These are phyloP conservation scores for Hyphopichia wangnamkhiaoensis DNA, from an alignment of 1,139 yeast genomes.

Conservation along the genomic window DNA sequence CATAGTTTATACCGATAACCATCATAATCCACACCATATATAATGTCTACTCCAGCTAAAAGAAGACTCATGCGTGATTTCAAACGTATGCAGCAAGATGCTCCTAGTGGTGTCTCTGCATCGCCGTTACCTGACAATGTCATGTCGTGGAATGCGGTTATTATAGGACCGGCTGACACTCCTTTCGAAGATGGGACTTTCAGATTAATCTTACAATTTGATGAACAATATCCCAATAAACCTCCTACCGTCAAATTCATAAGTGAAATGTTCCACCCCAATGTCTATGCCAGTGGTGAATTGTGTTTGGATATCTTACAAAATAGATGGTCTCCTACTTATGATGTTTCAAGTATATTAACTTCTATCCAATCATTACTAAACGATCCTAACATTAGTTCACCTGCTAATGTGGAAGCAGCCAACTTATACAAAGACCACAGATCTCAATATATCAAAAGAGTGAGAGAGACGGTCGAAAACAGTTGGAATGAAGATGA, in stretches of 20 bases:
- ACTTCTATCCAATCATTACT: constrained; percentile 85
- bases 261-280: constrained; percentile 97
- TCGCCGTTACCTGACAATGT: constrained; percentile 97
- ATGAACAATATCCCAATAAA: constrained; percentile 96
- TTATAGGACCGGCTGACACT: constrained; percentile 96
- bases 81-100: constrained; percentile 97
- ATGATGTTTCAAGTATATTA: constrained; percentile 94
- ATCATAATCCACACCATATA: background rate
- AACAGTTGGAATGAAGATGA: constrained; percentile 75
- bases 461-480: constrained; percentile 94
- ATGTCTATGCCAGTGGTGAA: constrained; percentile 94
- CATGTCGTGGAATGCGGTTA: constrained; percentile 98
- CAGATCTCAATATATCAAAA: constrained; percentile 83
- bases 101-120: constrained; percentile 97
- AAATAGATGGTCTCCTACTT: constrained; percentile 98
- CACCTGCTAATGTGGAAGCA: constrained; percentile 98
- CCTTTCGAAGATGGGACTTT: constrained; percentile 99
- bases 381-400: constrained; percentile 93
- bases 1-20: too few relatives aligned
- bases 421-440: constrained; percentile 95
- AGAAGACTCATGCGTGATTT: constrained; percentile 98
- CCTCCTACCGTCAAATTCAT: constrained; percentile 92
- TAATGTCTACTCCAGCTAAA: constrained; percentile 96
- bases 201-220: constrained; percentile 81
- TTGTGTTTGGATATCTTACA: constrained; percentile 93